A percentile compares a stretch with the other conserved stretches of the same genome.
Evolutionary conservation across 306 rosid genomes (phyloP).

Genomic region (Parietaria judaica): DNA sequence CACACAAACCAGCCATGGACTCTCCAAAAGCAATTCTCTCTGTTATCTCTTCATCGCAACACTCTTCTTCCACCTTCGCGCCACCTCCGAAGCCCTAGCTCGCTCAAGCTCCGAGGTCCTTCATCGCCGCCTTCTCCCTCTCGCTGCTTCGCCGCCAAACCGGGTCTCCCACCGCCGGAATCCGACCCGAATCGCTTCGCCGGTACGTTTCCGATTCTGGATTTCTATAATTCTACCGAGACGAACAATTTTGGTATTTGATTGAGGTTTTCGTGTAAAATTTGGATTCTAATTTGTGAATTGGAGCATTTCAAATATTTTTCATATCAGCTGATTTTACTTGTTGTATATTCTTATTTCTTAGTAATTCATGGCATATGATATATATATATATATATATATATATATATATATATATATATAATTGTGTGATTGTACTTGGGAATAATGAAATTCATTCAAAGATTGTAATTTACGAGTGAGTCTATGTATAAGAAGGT

Average conservation of each 20-base stretch:
- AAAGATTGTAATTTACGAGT: no score
- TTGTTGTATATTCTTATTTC: no score
- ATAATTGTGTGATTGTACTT: no score
- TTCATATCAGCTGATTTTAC: no score
- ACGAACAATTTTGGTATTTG: background rate
- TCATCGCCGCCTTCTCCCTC: constrained; percentile 19
- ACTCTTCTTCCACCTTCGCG: background rate
- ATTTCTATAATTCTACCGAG: no score
- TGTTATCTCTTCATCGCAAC: constrained; percentile 11
- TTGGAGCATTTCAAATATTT: background rate
- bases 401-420: no score
- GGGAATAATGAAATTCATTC: no score
- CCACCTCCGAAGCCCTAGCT: constrained; percentile 6
- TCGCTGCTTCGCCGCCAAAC: constrained; percentile 34
- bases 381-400: no score
- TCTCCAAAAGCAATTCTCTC: constrained; percentile 8
- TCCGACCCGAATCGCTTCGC: constrained; percentile 31
- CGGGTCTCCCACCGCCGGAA: constrained; percentile 26
- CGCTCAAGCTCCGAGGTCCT: constrained; percentile 24
- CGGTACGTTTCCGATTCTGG: constrained; percentile 14
- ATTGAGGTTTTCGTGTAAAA: background rate
- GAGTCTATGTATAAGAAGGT: no score
- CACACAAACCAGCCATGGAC: constrained; percentile 2
- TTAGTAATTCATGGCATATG: no score
- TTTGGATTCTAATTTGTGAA: background rate